These are phyloP conservation scores for Calocera viscosa DNA, from an alignment of 768 basidiomycete genomes.

Conservation along the genomic window DNA sequence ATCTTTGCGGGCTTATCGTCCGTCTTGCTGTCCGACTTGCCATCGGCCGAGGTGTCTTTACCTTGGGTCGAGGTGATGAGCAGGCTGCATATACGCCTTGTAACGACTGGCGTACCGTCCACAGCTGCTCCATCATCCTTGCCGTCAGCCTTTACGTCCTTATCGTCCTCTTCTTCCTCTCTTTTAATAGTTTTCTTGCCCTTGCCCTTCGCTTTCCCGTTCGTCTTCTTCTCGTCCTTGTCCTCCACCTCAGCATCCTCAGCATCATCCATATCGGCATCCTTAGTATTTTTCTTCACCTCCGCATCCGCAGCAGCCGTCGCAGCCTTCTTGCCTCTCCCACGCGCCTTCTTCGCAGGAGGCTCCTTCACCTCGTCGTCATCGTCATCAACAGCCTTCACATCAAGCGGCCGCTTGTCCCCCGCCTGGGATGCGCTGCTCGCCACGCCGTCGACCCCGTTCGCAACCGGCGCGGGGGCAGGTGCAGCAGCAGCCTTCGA, in stretches of 20 bases:
- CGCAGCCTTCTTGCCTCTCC: background rate
- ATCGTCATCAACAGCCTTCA: background rate
- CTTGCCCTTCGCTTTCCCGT: conserved; percentile 26
- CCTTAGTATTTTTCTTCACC: background rate
- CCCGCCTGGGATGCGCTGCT: conserved; percentile 20
- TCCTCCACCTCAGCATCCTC: conserved; percentile 15
- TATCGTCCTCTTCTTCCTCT: conserved; percentile 20
- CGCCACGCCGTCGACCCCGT: conserved; percentile 23
- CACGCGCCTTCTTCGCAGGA: background rate
- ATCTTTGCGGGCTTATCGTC: background rate
- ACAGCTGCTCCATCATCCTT: conserved; percentile 26
- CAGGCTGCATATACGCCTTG: background rate
- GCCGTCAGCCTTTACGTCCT: conserved; percentile 20
- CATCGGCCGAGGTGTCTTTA: conserved; percentile 11
- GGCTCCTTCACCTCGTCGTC: background rate
- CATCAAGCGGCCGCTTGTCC: conserved; percentile 3
- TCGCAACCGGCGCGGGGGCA: conserved; percentile 22
- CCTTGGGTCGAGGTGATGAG: conserved; percentile 22
- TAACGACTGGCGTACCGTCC: conserved; percentile 29
- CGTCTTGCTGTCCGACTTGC: background rate
- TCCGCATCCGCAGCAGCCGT: background rate
- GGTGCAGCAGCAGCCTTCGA: conserved; percentile 17
- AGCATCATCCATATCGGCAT: conserved; percentile 9
- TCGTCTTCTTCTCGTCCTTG: conserved; percentile 20
- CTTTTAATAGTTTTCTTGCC: conserved; percentile 22